Conservation (phyloP, 2,329 filamentous ascomycete species). For the Leptosphaerulina australis region DNA sequence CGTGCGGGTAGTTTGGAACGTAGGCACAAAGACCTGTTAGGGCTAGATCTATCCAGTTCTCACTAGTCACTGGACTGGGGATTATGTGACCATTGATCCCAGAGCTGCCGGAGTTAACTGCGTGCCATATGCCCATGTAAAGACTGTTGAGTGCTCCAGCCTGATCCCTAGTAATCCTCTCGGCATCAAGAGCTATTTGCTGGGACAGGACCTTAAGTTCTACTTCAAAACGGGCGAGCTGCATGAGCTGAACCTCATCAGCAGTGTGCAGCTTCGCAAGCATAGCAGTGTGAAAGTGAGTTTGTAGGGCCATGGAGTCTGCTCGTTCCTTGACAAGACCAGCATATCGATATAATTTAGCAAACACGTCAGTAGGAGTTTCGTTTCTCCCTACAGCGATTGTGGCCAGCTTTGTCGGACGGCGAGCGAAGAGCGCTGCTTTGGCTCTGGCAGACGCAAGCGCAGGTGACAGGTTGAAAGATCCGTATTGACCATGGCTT, state of each 20-base stretch:
- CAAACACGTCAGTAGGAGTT: slow-evolving; percentile 27
- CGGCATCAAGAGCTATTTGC: slow-evolving; percentile 42
- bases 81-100: too few relatives aligned
- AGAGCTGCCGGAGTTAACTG: slow-evolving; percentile 26
- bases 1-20: slow-evolving; percentile 83
- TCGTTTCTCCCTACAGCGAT: slow-evolving; percentile 15
- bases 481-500: slow-evolving; percentile 10
- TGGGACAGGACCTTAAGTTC: slow-evolving; percentile 50
- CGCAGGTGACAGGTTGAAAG: slow-evolving; percentile 19
- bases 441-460: slow-evolving; percentile 32
- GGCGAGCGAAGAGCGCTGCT: slow-evolving; percentile 43
- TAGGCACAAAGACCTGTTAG: slow-evolving; percentile 77
- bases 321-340: slow-evolving; percentile 30
- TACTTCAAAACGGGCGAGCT: slow-evolving; percentile 50
- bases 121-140: slow-evolving; percentile 32
- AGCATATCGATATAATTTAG: slow-evolving; percentile 32
- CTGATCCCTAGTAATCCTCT: slow-evolving; percentile 43
- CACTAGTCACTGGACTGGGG: neutral
- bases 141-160: slow-evolving; percentile 33
- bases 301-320: slow-evolving; percentile 34
- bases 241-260: slow-evolving; percentile 47
- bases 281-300: slow-evolving; percentile 38
- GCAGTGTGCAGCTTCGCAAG: slow-evolving; percentile 37
- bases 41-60: slow-evolving; percentile 76
- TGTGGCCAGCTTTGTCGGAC: slow-evolving; percentile 40